These are phyloP conservation scores for Penicillium cataractarum DNA, from an alignment of 495 filamentous ascomycete species.

Conservation along the genomic window DNA sequence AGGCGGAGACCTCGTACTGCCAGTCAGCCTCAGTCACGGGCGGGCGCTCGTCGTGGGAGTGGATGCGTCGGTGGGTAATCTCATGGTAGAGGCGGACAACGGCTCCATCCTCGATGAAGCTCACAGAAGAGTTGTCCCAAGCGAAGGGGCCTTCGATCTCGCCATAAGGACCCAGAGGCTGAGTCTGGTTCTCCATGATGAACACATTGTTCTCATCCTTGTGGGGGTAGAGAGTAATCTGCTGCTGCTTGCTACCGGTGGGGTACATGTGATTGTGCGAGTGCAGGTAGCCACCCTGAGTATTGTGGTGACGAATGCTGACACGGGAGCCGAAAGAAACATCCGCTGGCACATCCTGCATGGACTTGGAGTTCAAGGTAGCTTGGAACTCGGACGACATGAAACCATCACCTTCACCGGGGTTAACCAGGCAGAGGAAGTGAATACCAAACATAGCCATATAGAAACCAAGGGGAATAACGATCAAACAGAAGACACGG, in stretches of 20 bases:
- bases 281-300: conserved; percentile 96
- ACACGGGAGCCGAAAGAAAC: conserved; percentile 86
- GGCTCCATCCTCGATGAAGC: conserved; percentile 77
- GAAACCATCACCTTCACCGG: conserved; percentile 96
- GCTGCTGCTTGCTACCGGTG: conserved; percentile 94
- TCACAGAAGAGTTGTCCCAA: conserved; percentile 75
- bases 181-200: conserved; percentile 92
- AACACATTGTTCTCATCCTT: conserved; percentile 99
- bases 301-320: conserved; percentile 88
- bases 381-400: conserved; percentile 99
- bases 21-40: conserved; percentile 96
- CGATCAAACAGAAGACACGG: conserved; percentile 86
- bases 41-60: conserved; percentile 97
- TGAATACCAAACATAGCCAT: conserved; percentile 95
- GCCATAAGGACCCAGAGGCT: conserved; percentile 77
- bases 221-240: conserved; percentile 97
- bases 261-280: conserved; percentile 98
- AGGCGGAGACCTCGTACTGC: conserved; percentile 98
- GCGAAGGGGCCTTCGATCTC: conserved; percentile 78
- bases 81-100: conserved; percentile 82
- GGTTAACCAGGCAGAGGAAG: conserved; percentile 89
- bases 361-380: conserved; percentile 91
- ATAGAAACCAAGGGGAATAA: conserved; percentile 89
- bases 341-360: conserved; percentile 93
- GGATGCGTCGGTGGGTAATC: conserved; percentile 81